Base-by-base conservation (phyloP, 805 yeast genomes). In the Teunomyces atbi region DNA sequence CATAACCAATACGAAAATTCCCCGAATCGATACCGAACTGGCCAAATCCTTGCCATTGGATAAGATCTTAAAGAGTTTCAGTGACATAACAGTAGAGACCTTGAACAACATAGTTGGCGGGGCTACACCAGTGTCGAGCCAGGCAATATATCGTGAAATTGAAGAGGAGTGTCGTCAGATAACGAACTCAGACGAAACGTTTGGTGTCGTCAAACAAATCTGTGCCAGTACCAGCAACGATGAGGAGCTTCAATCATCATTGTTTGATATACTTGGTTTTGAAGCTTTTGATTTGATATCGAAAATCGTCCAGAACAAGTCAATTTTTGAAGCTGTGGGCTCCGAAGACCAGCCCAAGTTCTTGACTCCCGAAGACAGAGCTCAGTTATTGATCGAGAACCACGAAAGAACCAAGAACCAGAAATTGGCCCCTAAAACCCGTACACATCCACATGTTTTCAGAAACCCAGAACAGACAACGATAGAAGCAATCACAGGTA, bases 391-490 rank as follows among this genome's bases (percentile, higher is more conserved):
- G 5, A 60, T 69, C 15, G 73, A 73, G 28, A 84, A 82, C 55
- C 74, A 75, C 2, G 66, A 71, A 44, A 64, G 60, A 18, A 77
- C 83, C 0, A 78, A 74, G 54, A 78, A 77, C 54, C 73, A 72
- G 42, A 68, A 69, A 18, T 58, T 84, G 13, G 72, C 71, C 11
- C 78, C 81, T 1, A 77, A 73, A 29, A 57, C 64, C 11, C 76
- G 76, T 15, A 69, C 77, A 45, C 92, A 89, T 57, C 97, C 97
- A 0, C 96, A 95, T 66, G 97, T 94, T 1, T 94, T 76, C 64
- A 81, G 86, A 51, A 71, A 84, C 37, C 80, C 78, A 42, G 89
- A 82, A 36, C 39, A 46, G 4, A 30, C 51, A 18, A 52, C 43
- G 23, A 46, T 52, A 18, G 46, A 50, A 33, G 81, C 84, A 0